Evolutionary conservation across 176 grass and related monocot species (phyloP).

Genomic region (Themeda triandra): DNA sequence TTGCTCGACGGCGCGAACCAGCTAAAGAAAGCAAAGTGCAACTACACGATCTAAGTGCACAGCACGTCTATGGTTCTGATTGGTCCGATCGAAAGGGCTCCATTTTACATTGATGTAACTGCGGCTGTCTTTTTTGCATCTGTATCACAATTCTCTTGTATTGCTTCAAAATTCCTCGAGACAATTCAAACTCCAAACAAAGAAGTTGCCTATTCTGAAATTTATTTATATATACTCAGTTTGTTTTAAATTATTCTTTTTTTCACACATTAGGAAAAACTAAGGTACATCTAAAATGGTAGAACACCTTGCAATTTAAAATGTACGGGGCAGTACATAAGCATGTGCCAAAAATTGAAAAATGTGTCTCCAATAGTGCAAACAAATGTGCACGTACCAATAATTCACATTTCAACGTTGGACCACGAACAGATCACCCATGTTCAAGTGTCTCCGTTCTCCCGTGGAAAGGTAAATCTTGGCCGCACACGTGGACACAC

Average conservation of each 20-base stretch:
- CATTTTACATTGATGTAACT: neutral
- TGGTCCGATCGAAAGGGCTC: neutral
- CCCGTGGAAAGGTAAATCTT: neutral
- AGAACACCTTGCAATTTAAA: neutral
- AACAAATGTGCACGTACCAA: neutral
- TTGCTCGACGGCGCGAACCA: neutral
- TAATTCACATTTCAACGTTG: neutral
- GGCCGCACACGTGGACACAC: neutral
- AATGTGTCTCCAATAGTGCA: neutral
- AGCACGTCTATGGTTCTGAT: neutral
- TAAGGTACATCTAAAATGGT: neutral
- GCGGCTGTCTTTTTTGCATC: neutral
- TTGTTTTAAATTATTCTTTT: too few species aligned
- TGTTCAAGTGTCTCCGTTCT: neutral
- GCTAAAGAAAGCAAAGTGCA: neutral
- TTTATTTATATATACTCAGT: too few species aligned
- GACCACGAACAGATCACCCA: neutral
- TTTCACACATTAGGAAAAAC: too few species aligned
- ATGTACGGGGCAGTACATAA: neutral
- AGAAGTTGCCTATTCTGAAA: neutral
- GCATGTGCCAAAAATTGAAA: neutral
- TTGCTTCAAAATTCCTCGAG: neutral
- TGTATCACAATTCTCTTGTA: too few species aligned
- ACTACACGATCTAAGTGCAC: neutral
- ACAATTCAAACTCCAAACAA: neutral